Conservation (phyloP, 2,329 filamentous ascomycete genomes). For the Ophiostoma piceae region DNA sequence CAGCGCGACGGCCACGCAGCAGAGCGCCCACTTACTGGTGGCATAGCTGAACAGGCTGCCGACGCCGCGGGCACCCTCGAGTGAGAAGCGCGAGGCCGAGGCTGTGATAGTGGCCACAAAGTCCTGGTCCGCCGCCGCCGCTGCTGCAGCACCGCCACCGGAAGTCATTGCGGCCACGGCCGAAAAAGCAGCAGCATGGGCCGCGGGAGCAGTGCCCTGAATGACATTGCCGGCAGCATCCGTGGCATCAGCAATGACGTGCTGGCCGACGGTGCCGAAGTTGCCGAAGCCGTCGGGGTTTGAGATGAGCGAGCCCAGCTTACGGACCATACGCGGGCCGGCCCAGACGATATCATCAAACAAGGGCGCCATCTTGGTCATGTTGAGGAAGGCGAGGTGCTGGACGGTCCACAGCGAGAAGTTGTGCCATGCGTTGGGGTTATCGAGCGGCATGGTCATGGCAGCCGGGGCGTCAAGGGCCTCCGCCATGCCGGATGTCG, state of each 20-base stretch:
- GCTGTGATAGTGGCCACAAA: slow-evolving; percentile 32
- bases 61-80: slow-evolving; percentile 62
- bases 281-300: slow-evolving; percentile 49
- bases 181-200: slow-evolving; percentile 35
- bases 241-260: slow-evolving; percentile 55
- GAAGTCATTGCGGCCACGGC: slow-evolving; percentile 36
- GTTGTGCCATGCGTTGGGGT: slow-evolving; percentile 47
- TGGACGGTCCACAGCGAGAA: slow-evolving; percentile 50
- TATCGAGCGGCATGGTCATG: slow-evolving; percentile 35
- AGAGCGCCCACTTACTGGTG: slow-evolving; percentile 86
- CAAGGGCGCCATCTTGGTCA: slow-evolving; percentile 55
- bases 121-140: slow-evolving; percentile 40
- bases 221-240: slow-evolving; percentile 35
- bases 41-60: slow-evolving; percentile 86
- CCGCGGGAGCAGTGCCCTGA: neutral
- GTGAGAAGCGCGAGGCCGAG: slow-evolving; percentile 46
- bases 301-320: slow-evolving; percentile 59
- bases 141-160: slow-evolving; percentile 39
- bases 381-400: slow-evolving; percentile 40
- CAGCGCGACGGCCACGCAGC: slow-evolving; percentile 79
- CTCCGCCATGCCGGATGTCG: slow-evolving; percentile 25
- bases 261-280: slow-evolving; percentile 41
- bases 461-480: slow-evolving; percentile 29
- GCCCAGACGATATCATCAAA: slow-evolving; percentile 64
- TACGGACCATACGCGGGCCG: slow-evolving; percentile 64